Percentiles rank a stretch among this genome's conserved stretches.
phyloP scores from a whole-genome alignment of 179 eudicot species.

The Silene coronaria region DNA sequence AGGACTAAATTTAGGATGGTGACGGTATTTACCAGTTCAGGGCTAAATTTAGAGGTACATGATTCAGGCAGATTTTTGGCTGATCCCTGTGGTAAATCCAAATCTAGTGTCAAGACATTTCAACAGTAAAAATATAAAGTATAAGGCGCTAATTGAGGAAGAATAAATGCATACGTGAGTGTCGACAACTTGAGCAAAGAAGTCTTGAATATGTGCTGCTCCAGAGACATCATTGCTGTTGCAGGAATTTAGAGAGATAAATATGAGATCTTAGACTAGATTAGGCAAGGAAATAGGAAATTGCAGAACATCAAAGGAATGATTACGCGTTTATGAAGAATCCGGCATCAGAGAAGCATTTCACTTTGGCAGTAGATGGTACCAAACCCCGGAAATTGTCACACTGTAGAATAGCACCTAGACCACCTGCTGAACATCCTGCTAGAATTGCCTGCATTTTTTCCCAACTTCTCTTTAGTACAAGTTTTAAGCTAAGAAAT shows the following conservation, averaged over 20 bases:
- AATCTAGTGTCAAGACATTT: not conserved
- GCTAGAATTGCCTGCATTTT: not conserved
- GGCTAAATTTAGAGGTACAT: slow-evolving; percentile 53
- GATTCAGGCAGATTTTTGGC: slow-evolving; percentile 52
- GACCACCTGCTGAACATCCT: not conserved
- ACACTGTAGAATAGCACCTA: not conserved
- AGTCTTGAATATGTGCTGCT: not conserved
- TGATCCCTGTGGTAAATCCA: slow-evolving; percentile 38
- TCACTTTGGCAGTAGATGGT: not conserved
- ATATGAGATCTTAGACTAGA: not conserved
- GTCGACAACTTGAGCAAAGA: not conserved
- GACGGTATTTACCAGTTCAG: slow-evolving; percentile 45
- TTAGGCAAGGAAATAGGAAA: not conserved
- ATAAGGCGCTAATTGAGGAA: not conserved
- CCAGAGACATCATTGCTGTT: not conserved
- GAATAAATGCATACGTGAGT: not conserved
- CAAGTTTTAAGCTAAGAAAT: too few relatives aligned
- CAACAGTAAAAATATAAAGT: not conserved
- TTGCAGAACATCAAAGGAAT: not conserved
- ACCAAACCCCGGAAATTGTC: not conserved
- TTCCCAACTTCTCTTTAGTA: not conserved
- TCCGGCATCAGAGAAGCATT: not conserved
- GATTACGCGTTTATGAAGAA: not conserved
- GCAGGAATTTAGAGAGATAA: not conserved
- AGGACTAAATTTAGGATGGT: too few relatives aligned